Base-by-base conservation (phyloP, 768 basidiomycete species). In the Trametes cingulata region DNA sequence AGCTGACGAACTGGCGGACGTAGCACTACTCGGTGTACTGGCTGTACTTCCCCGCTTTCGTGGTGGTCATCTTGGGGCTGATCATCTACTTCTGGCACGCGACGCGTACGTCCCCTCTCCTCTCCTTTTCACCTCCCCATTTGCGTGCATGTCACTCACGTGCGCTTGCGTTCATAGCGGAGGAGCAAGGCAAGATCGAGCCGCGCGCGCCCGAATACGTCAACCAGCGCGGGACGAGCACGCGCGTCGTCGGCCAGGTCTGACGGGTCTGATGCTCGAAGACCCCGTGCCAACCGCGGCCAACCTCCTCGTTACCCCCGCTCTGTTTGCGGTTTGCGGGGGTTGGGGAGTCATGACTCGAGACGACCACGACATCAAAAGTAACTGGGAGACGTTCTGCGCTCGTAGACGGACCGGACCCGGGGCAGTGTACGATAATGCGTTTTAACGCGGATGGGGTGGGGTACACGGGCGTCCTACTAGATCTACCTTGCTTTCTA, bases 31-130 rank as follows among this genome's bases (percentile, higher is more conserved):
- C 76, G 43, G 93, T 93, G 3, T 94, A 84, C 77, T 95, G 92
- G 91, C 80, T 95, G 15, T 94, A 95, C 78, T 95, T 95, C 74
- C 76, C 87, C 61, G 82, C 93, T 0, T 95, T 89, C 67, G 79
- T 73, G 0, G 77, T 93, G 14, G 85, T 93, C 61, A 71, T 94
- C 43, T 35, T 76, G 13, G 93, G 93, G 3, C 80, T 95, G 5
- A 76, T 95, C 67, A 81, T 87, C 37, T 95, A 94, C 74, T 94
- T 94, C 77, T 95, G 93, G 91, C 77, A 82, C 71, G 83, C 87
- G 7, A 86, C 87, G 36, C 92, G 91, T 93, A 76, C 68, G 91
- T 80, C 2, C 20, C 36, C 52, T 49, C 35, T 37, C 25, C 62
- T 52, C 36, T 35, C 36, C 41, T 29, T 25, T 43, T 19, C 29